Percentiles rank a stretch among this genome's conserved stretches.
These are phyloP conservation scores for Tetrapyrgos nigripes DNA, from an alignment of 1,284 basidiomycete genomes.

Conservation along the genomic window DNA sequence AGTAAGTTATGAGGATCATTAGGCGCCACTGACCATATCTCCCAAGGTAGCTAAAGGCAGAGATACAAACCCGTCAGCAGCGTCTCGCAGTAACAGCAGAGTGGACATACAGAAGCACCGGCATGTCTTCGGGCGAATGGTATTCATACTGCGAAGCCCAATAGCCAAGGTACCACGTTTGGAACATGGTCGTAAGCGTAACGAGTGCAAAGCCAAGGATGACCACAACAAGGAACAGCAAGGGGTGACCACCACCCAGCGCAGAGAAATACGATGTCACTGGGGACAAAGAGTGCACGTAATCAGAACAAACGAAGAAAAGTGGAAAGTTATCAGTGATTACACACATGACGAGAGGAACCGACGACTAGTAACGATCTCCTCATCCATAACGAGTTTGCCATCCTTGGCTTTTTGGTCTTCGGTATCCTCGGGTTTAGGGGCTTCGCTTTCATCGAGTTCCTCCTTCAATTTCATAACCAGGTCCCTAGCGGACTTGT, in stretches of 20 bases:
- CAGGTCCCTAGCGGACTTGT: slow-evolving; percentile 10
- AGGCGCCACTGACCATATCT: not conserved
- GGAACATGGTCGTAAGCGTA: slow-evolving; percentile 36
- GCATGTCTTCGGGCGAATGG: slow-evolving; percentile 32
- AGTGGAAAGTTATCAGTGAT: not conserved
- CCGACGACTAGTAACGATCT: slow-evolving; percentile 51
- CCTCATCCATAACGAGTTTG: slow-evolving; percentile 54
- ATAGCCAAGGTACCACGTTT: slow-evolving; percentile 58
- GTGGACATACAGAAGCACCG: slow-evolving; percentile 35
- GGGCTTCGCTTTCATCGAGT: not conserved
- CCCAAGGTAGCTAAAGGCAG: not conserved
- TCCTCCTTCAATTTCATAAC: not conserved
- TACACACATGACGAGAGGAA: slow-evolving; percentile 28
- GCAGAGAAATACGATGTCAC: slow-evolving; percentile 37
- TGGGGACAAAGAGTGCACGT: not conserved
- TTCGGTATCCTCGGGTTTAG: not conserved
- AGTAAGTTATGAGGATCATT: not conserved
- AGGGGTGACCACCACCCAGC: slow-evolving; percentile 31
- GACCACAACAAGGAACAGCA: slow-evolving; percentile 34
- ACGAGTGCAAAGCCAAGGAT: slow-evolving; percentile 28
- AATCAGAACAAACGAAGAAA: not conserved
- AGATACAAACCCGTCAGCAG: not conserved
- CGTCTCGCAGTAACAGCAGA: not conserved
- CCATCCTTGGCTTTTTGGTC: slow-evolving; percentile 26
- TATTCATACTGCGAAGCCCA: slow-evolving; percentile 57